phyloP scores from a whole-genome alignment of 129 eudicot genomes.

The Silybum marianum region DNA sequence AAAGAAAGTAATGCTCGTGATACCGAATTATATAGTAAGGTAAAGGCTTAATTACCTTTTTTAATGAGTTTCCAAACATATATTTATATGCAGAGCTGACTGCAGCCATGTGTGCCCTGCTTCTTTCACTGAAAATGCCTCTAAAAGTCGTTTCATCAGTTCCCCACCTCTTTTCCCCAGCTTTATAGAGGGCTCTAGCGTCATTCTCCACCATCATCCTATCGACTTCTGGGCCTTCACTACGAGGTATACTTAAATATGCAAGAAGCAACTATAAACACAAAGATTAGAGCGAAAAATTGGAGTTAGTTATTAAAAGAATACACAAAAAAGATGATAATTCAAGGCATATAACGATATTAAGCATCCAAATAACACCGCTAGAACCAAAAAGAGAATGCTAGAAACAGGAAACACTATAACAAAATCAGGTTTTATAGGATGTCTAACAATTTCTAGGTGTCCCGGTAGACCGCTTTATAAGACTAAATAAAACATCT shows the following conservation, averaged over 20 bases:
- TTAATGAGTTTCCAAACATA: slow-evolving; percentile 49
- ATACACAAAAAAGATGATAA: too few relatives aligned
- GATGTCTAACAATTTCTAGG: too few relatives aligned
- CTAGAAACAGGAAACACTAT: too few relatives aligned
- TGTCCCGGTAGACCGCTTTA: too few relatives aligned
- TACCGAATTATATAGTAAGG: neutral
- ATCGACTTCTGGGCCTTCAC: slow-evolving; percentile 81
- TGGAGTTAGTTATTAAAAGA: neutral
- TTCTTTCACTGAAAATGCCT: slow-evolving; percentile 66
- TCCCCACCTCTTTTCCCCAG: slow-evolving; percentile 82
- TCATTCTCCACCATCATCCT: slow-evolving; percentile 50
- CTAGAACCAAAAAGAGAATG: too few relatives aligned
- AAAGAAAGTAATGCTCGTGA: too few relatives aligned
- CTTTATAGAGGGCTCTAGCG: slow-evolving; percentile 71
- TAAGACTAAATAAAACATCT: too few relatives aligned
- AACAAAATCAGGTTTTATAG: too few relatives aligned
- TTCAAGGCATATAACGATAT: too few relatives aligned
- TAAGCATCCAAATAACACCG: too few relatives aligned
- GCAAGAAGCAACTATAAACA: slow-evolving; percentile 66
- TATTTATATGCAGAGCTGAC: slow-evolving; percentile 46
- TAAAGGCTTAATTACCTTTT: slow-evolving; percentile 46
- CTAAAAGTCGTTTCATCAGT: slow-evolving; percentile 76
- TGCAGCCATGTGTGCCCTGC: slow-evolving; percentile 73
- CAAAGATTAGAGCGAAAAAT: neutral
- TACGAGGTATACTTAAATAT: slow-evolving; percentile 47